Evolutionary conservation across 2,329 filamentous ascomycete genomes (phyloP).

Genomic region (Alternaria ventricosa): DNA sequence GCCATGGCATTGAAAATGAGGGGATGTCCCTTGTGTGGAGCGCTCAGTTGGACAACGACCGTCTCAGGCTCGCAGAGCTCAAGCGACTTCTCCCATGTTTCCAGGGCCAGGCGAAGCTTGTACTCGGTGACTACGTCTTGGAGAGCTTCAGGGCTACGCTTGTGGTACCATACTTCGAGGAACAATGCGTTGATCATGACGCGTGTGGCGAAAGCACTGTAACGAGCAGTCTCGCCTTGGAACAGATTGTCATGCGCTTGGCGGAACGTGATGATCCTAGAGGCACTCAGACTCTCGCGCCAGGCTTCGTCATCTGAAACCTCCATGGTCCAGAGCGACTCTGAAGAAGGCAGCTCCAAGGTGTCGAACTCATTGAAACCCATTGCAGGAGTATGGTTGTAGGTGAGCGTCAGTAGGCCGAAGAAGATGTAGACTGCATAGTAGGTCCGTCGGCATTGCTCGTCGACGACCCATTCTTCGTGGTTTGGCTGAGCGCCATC

Average conservation of each 20-base stretch:
- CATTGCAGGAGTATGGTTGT: constrained; percentile 97
- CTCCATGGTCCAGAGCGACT: constrained; percentile 91
- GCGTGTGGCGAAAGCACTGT: constrained; percentile 95
- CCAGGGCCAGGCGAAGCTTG: constrained; percentile 91
- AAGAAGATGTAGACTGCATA: constrained; percentile 99
- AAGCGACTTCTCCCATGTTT: constrained; percentile 98
- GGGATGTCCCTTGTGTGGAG: constrained; percentile 93
- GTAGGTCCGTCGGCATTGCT: constrained; percentile 94
- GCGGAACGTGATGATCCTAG: constrained; percentile 83
- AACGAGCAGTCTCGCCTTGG: constrained; percentile 86
- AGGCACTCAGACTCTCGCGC: constrained; percentile 76
- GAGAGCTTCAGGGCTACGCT: constrained; percentile 94
- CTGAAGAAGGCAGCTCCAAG: constrained; percentile 87
- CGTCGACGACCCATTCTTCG: constrained; percentile 94
- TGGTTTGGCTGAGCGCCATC: constrained; percentile 77
- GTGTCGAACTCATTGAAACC: constrained; percentile 98
- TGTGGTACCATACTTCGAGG: constrained; percentile 98
- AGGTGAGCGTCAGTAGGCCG: constrained; percentile 89
- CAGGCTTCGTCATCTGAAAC: constrained; percentile 79
- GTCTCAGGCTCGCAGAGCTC: constrained; percentile 92
- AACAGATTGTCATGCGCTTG: constrained; percentile 95
- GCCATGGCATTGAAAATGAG: constrained; percentile 98
- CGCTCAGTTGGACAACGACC: constrained; percentile 85
- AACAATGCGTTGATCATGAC: constrained; percentile 99
- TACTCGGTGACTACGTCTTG: constrained; percentile 98